A percentile compares a stretch with the other conserved stretches of the same genome.
Conservation (phyloP, 208 protist species). For the Porcisia hertigi region DNA sequence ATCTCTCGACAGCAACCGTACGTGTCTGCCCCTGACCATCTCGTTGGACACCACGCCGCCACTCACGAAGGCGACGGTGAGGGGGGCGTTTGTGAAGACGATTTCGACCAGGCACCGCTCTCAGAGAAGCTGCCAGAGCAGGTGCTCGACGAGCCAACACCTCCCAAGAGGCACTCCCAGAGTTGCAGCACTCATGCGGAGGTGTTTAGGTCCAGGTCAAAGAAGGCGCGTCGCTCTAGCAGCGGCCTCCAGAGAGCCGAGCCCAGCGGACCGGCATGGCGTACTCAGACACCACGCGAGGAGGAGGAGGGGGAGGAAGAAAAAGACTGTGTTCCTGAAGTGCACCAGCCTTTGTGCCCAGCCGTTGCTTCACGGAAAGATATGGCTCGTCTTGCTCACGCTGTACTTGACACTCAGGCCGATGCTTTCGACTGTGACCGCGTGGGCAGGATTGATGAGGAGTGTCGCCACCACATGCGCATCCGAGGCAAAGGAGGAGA, state of each 20-base stretch:
- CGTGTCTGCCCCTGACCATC: too few relatives aligned
- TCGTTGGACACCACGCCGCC: neutral
- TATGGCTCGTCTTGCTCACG: neutral
- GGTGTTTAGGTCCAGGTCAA: neutral
- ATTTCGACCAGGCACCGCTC: neutral
- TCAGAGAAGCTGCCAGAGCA: neutral
- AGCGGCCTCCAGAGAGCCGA: neutral
- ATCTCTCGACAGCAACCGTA: neutral
- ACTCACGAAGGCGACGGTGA: neutral
- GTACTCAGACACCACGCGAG: neutral
- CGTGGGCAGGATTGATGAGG: neutral
- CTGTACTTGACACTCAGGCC: neutral
- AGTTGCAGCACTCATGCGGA: neutral
- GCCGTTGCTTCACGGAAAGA: neutral
- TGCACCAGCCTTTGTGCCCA: neutral
- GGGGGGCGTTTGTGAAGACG: neutral
- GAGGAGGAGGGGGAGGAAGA: neutral
- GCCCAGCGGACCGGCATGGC: neutral
- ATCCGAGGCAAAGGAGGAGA: neutral
- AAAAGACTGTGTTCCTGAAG: too few relatives aligned
- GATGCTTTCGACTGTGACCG: neutral
- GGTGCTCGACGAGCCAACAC: neutral
- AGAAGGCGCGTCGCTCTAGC: neutral
- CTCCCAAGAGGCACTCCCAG: neutral
- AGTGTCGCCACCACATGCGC: neutral